Evolutionary conservation across 2,329 filamentous ascomycete species (phyloP), one percentile per base, ranked within the genome.

Genomic region (Pseudogymnoascus destructans): DNA sequence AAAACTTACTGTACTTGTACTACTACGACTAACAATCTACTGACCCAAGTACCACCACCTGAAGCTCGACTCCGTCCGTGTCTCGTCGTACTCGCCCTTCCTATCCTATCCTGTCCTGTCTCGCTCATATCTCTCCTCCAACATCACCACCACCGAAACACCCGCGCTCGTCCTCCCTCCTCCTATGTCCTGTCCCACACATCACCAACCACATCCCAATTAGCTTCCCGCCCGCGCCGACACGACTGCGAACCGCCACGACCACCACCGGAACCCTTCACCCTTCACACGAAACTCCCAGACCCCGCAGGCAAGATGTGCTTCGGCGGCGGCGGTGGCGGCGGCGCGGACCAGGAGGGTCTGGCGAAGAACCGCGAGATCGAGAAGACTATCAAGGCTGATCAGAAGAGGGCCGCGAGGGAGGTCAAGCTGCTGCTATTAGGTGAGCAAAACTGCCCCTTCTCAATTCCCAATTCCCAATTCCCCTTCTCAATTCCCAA

Each of bases 381-480:
- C 66, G 93, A 98, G 70, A 88, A 86, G 73, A 75, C 82, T 67
- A 81, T 98, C 66, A 86, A 88, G 62, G 81, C 84, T 66, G 93
- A 97, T 75, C 89, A 92, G 75, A 95, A 93, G 79, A 80, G 79
- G 64, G 79, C 93, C 78, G 76, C 86, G 59, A 86, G 86, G 69
- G 91, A 95, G 70, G 89, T 97, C 68, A 98, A 97, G 78, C 84
- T 98, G 63, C 76, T 98, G 65, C 78, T 98, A 65, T 79, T 98
- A 63, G 92, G 92, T 96, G 79, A 64, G 81, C 72, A 63, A 46
- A 61, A 61, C 35, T 36, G 58, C 40, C 57, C 55, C n/a, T 36
- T 57, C 38, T 13, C 25, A 32, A 42, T 33, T 49, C 9, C 25
- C 52, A 19, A 17, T 27, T 57, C n/a, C 3, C 49, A 27, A 27